Base-by-base conservation (phyloP, 192 early-diverging fungal species). In the Backusella sp. region DNA sequence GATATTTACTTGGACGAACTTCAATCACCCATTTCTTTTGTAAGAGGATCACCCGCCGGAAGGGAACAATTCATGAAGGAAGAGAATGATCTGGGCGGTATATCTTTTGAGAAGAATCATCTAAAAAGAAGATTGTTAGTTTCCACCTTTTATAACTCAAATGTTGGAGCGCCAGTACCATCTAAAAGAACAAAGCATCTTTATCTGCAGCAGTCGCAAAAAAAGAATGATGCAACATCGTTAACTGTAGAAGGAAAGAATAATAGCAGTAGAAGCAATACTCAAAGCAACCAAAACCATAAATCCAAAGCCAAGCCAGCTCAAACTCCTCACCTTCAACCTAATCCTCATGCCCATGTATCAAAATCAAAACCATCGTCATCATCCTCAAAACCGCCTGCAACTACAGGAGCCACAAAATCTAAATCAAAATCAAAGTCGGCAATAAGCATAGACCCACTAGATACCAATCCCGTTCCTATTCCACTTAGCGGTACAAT, bases 1-100 rank as follows among this genome's bases (percentile, higher is more conserved):
- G 70, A 46, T 71, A 71, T 71, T 49, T 71, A 71, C 44, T 42
- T 71, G 28, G 70, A 71, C 28, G 70, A 71, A n/a, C 42, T 71
- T 8, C 26, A 44, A 23, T 26, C 41, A 21, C 70, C 70, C 4
- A 44, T 71, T 28, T 71, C 70, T 15, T 71, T 49, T 71, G 17
- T 71, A 15, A n/a, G 70, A 49, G 70, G 70, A 19, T 42, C 41
- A 12, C 6, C 42, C 14, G 30, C 14, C 12, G 70, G 46, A 32
- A 71, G 42, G 6, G 39, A 49, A 4, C 42, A 71, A 44, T 49
- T 32, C 3, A 44, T 34, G 14, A 71, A 71, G 26, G 26, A 23
- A 12, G 70, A 71, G 17, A 39, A 49, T 8, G 39, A 49, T 15
- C 17, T 36, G 9, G 26, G 26, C 15, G 42, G 28, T 23, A 21